Percentiles rank a stretch among this genome's conserved stretches.
Conservation (phyloP, 2,329 filamentous ascomycete genomes). For the Fusarium proliferatum region DNA sequence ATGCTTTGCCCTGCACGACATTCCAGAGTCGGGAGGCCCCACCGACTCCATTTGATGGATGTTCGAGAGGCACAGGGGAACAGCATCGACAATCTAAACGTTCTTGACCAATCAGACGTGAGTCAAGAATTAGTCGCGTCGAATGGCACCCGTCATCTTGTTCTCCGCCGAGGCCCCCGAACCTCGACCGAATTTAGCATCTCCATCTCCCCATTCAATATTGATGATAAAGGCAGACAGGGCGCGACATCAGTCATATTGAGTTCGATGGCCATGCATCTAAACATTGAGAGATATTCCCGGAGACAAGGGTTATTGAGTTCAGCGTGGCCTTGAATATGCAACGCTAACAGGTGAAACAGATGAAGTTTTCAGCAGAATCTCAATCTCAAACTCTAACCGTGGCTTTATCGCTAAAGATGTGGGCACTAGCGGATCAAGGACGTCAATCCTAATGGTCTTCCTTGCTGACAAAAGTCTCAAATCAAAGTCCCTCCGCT, state of each 20-base stretch:
- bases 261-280: neutral
- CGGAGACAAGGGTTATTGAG: neutral
- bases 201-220: conserved; percentile 27
- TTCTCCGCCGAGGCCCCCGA: conserved; percentile 41
- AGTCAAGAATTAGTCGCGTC: neutral
- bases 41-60: conserved; percentile 35
- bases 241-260: conserved; percentile 7
- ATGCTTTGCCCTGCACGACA: conserved; percentile 44
- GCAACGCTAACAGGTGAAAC: conserved; percentile 26
- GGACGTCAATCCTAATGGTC: conserved; percentile 9
- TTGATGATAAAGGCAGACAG: neutral
- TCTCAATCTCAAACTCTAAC: conserved; percentile 31
- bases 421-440: conserved; percentile 27
- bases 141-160: conserved; percentile 20
- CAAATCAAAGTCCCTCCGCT: neutral
- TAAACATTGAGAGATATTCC: neutral
- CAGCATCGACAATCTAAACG: conserved; percentile 33
- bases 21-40: conserved; percentile 38
- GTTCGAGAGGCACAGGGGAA: conserved; percentile 20
- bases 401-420: conserved; percentile 22
- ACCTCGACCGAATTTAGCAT: conserved; percentile 33
- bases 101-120: conserved; percentile 32
- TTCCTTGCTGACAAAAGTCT: conserved; percentile 8
- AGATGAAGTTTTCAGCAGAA: conserved; percentile 17
- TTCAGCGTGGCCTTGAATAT: neutral